These are phyloP conservation scores for Chlamydomonas asymmetrica DNA, from an alignment of 139 green algal species.

Conservation along the genomic window DNA sequence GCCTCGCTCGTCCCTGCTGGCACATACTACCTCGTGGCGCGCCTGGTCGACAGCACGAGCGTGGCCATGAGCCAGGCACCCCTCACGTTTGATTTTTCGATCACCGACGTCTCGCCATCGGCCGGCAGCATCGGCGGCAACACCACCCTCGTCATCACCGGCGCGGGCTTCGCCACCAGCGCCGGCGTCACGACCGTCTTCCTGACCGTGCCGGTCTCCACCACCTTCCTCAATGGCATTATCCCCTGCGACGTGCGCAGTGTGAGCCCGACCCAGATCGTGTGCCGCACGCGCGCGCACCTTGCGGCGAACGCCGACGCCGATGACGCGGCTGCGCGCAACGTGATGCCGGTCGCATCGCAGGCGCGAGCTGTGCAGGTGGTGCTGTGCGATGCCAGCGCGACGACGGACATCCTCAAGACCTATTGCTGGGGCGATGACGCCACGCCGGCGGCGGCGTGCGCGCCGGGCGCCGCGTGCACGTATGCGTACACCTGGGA, in stretches of 20 bases:
- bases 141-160: constrained; percentile 29
- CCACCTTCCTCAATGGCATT: constrained; percentile 35
- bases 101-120: constrained; percentile 18
- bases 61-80: too few relatives aligned
- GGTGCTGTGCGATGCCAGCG: constrained; percentile 12
- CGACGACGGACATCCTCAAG: neutral
- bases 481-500: too few relatives aligned
- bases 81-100: constrained; percentile 12
- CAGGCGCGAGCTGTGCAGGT: constrained; percentile 2
- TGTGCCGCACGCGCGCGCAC: constrained; percentile 7
- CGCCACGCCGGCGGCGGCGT: neutral
- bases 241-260: constrained; percentile 2
- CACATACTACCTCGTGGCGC: constrained; percentile 19
- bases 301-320: constrained; percentile 28
- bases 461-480: too few relatives aligned
- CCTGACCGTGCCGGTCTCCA: constrained; percentile 28
- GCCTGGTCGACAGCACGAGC: constrained; percentile 1
- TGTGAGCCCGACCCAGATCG: constrained; percentile 9
- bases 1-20: neutral
- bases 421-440: constrained; percentile 9
- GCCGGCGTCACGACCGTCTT: constrained; percentile 15
- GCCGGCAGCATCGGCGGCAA: constrained; percentile 36
- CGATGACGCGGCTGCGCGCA: constrained; percentile 13
- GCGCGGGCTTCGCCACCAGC: constrained; percentile 28
- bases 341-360: constrained; percentile 9